Conservation (phyloP, 176 grass and related monocot genomes). For the Triticum turgidum region DNA sequence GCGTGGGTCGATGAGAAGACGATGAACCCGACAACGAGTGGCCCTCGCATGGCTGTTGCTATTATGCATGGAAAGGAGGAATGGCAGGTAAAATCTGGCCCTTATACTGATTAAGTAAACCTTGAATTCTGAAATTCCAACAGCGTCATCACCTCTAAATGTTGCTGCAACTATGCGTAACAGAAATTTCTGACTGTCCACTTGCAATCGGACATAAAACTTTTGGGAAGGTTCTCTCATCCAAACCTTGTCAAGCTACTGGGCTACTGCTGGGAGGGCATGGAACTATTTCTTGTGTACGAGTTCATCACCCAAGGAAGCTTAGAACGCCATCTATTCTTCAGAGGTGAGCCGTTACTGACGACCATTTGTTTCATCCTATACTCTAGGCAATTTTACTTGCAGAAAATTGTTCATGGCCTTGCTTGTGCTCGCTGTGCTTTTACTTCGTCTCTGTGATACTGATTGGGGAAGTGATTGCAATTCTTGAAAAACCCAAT, state of each 20-base stretch:
- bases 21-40: constrained; percentile 43
- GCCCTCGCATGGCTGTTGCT: constrained; percentile 55
- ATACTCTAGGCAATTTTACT: too few relatives aligned
- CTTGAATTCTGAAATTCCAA: background rate
- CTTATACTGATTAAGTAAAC: background rate
- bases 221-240: constrained; percentile 73
- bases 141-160: background rate
- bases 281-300: constrained; percentile 63
- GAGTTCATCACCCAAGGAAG: constrained; percentile 74
- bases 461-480: too few relatives aligned
- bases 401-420: background rate
- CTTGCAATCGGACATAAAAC: constrained; percentile 72
- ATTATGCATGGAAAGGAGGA: constrained; percentile 80
- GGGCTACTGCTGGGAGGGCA: constrained; percentile 72
- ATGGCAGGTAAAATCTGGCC: constrained; percentile 67
- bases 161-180: constrained; percentile 15
- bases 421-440: background rate
- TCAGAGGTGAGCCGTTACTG: constrained; percentile 49
- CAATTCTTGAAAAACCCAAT: background rate
- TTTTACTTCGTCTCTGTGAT: background rate
- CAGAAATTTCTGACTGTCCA: constrained; percentile 17
- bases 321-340: constrained; percentile 83
- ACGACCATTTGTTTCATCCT: background rate
- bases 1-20: constrained; percentile 87
- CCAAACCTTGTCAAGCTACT: constrained; percentile 73